phyloP scores from a whole-genome alignment of 331 rosid species.

The Rhamnella rubrinervis region DNA sequence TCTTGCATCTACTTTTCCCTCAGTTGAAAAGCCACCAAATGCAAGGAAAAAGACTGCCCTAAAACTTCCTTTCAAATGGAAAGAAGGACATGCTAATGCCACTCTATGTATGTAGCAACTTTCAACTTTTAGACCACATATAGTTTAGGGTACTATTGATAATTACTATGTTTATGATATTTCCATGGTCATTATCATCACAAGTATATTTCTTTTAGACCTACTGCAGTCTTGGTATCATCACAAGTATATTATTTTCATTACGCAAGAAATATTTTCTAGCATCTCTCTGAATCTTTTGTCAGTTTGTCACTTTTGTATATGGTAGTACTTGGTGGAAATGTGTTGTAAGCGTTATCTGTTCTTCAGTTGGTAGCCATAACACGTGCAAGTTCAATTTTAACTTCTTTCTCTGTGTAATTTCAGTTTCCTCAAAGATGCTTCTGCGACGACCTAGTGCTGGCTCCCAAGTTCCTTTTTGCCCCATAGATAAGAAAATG shows the following conservation, averaged over 20 bases:
- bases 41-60: conserved; percentile 58
- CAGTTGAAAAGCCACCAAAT: conserved; percentile 75
- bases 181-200: not conserved
- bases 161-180: not conserved
- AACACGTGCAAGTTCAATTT: not conserved
- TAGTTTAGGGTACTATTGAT: not conserved
- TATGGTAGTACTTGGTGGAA: not conserved
- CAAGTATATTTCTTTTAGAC: conserved; percentile 6
- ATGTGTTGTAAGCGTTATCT: not conserved
- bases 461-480: conserved; percentile 91
- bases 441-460: conserved; percentile 83
- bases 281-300: conserved; percentile 1
- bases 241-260: no score
- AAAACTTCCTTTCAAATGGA: conserved; percentile 68
- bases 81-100: conserved; percentile 62
- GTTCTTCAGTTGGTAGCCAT: not conserved
- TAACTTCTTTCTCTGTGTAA: conserved; percentile 20
- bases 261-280: not conserved
- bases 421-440: conserved; percentile 83
- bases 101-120: conserved; percentile 56
- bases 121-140: conserved; percentile 8
- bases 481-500: conserved; percentile 86
- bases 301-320: conserved; percentile 1
- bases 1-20: conserved; percentile 62
- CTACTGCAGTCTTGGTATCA: not conserved